Percentiles rank a stretch among this genome's conserved stretches.
These are phyloP conservation scores for Talaromyces borbonicus DNA, from an alignment of 495 filamentous ascomycete species.

Conservation along the genomic window DNA sequence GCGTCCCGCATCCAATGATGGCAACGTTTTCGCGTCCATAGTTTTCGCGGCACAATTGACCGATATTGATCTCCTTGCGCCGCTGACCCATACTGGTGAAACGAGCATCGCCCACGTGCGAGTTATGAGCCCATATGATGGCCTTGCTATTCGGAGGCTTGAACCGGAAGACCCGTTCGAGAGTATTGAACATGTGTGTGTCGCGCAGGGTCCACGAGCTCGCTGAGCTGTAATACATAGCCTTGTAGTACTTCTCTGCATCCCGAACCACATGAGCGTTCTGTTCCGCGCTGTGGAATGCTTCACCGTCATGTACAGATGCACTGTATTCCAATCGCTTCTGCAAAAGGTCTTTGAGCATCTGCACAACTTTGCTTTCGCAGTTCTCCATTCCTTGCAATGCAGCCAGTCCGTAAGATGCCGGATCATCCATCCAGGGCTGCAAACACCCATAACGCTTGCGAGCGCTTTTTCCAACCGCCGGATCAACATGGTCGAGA, in stretches of 20 bases:
- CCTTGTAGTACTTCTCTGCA: slow-evolving; percentile 47
- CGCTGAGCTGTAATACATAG: slow-evolving; percentile 47
- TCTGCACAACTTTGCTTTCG: slow-evolving; percentile 36
- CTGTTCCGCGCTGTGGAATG: slow-evolving; percentile 44
- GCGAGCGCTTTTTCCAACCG: slow-evolving; percentile 35
- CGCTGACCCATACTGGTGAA: slow-evolving; percentile 43
- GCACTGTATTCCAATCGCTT: slow-evolving; percentile 36
- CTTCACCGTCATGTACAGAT: slow-evolving; percentile 31
- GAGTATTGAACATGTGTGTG: slow-evolving; percentile 48
- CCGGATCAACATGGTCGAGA: slow-evolving; percentile 38
- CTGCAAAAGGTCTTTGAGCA: slow-evolving; percentile 35
- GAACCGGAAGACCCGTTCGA: slow-evolving; percentile 35
- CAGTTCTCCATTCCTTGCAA: slow-evolving; percentile 38
- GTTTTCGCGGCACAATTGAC: slow-evolving; percentile 44
- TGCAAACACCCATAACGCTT: slow-evolving; percentile 37
- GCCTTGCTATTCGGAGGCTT: slow-evolving; percentile 35
- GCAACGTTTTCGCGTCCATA: slow-evolving; percentile 37
- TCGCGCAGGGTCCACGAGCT: slow-evolving; percentile 50
- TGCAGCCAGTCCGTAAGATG: slow-evolving; percentile 40
- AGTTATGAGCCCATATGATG: slow-evolving; percentile 53
- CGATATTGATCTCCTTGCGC: slow-evolving; percentile 43
- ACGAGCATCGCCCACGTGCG: slow-evolving; percentile 49
- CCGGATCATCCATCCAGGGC: slow-evolving; percentile 44
- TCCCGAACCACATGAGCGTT: slow-evolving; percentile 48
- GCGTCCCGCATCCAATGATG: slow-evolving; percentile 43